Base-by-base conservation (phyloP, 192 early-diverging fungal genomes). In the Borealophlyctis nickersoniae region DNA sequence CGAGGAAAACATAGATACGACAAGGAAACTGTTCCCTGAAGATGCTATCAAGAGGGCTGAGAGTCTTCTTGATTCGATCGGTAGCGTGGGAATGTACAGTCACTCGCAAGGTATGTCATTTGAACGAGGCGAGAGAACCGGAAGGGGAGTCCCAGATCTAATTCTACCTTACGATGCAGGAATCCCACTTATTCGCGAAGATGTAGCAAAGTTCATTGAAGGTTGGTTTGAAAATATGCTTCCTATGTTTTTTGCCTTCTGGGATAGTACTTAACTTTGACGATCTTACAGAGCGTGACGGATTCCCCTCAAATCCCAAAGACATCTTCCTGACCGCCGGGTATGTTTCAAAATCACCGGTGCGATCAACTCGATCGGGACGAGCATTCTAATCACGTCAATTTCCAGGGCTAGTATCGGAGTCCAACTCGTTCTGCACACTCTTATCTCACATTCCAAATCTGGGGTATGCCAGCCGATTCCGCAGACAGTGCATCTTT, bases 151-250 rank as follows among this genome's bases (percentile, higher is more conserved):
- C n/a, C n/a, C n/a, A n/a, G n/a, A n/a, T n/a, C n/a, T n/a, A n/a
- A n/a, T n/a, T n/a, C n/a, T n/a, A n/a, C n/a, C n/a, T n/a, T n/a
- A n/a, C n/a, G n/a, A n/a, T 0, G 26, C 32, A 75, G 74, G 95
- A 36, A 89, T 97, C 31, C 80, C 79, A 4, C 74, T 85, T 45
- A 84, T 98, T 34, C 83, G 96, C 35, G 72, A 93, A 74, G 80
- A 90, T 66, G 90, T 98, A 3, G 93, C 96, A 13, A 81, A 88
- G 57, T 96, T 96, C 66, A 95, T 98, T 56, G 86, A 88, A 36
- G 60, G 77, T 77, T 32, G 39, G 49, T 62, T 27, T 3, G n/a
- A 14, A n/a, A 2, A 11, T 16, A 19, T 5, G 28, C 48, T 22
- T 7, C 24, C 28, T 36, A 31, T 57, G 19, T 9, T 7, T 24